Base-by-base conservation (phyloP, 768 basidiomycete genomes). In the Sistotremastrum suecicum region DNA sequence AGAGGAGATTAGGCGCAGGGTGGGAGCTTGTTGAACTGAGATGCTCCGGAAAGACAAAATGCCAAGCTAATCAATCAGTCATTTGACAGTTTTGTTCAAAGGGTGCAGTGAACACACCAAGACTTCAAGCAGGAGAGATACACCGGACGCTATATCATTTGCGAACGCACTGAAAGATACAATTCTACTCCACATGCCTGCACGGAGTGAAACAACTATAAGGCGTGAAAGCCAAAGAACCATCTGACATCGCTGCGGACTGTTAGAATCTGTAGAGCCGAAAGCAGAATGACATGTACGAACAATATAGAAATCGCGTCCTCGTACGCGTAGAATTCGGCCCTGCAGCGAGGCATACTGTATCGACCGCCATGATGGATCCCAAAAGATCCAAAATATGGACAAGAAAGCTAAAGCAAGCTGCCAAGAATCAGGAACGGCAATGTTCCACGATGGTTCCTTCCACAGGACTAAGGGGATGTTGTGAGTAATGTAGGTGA, bases 371-470 rank as follows among this genome's bases (percentile, higher is more conserved):
- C 88, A 89, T 12, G 83, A 83, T 8, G 87, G 89, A 57, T 94
- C 79, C 90, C 90, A 94, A 1, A 71, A 76, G 0, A 78, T 77
- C 81, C 89, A 92, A 5, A 81, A 55, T 10, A 90, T 56, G 12
- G 88, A 88, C 10, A 75, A 7, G 1, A 78, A 39, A 31, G 67
- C 62, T 12, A 83, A 39, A 3, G 67, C 31, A 2, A 83, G 78
- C 43, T 81, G 63, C 4, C 58, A 50, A 7, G 72, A 71, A 42
- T 20, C 20, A 20, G 20, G 20, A 20, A 20, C 20, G 20, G 20
- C 20, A 20, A 20, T 20, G 20, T 20, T 20, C 20, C 20, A 20
- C 20, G 20, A 20, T 1, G 20, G 20, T 20, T 20, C 20, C 20
- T 20, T 20, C 20, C 20, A 20, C 20, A 20, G 20, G 20, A 20